Conservation (phyloP, 805 yeast species). For the Lipomyces oligophaga region DNA sequence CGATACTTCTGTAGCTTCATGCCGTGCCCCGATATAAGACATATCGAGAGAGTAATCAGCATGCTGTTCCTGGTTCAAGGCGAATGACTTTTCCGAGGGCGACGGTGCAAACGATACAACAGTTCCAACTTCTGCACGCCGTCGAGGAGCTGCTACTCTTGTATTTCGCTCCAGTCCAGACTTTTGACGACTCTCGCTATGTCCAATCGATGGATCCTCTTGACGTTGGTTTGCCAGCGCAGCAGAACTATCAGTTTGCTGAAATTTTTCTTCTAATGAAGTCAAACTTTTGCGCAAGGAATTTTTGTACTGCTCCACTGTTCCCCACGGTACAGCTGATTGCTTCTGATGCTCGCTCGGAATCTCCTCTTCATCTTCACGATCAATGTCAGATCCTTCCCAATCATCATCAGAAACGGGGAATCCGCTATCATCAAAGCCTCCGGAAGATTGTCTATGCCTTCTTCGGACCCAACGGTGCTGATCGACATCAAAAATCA, state of each 20-base stretch:
- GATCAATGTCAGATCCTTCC: not conserved
- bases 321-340: too few species aligned
- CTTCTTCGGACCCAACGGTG: constrained; percentile 31
- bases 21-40: constrained; percentile 27
- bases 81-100: not conserved
- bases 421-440: constrained; percentile 31
- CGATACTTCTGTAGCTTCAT: constrained; percentile 41
- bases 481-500: constrained; percentile 23
- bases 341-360: too few species aligned
- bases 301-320: constrained; percentile 7
- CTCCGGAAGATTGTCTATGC: too few species aligned
- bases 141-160: not conserved
- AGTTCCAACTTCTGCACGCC: constrained; percentile 1
- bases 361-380: constrained; percentile 18
- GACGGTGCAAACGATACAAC: constrained; percentile 22
- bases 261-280: constrained; percentile 16
- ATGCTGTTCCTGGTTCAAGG: too few species aligned
- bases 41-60: constrained; percentile 26
- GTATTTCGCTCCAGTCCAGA: not conserved
- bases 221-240: too few species aligned
- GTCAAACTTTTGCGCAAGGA: constrained; percentile 15
- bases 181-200: too few species aligned
- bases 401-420: constrained; percentile 17
- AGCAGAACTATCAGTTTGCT: not conserved
- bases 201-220: too few species aligned